Evolutionary conservation across 192 early-diverging fungal genomes (phyloP).

Genomic region (Mortierella antarctica): DNA sequence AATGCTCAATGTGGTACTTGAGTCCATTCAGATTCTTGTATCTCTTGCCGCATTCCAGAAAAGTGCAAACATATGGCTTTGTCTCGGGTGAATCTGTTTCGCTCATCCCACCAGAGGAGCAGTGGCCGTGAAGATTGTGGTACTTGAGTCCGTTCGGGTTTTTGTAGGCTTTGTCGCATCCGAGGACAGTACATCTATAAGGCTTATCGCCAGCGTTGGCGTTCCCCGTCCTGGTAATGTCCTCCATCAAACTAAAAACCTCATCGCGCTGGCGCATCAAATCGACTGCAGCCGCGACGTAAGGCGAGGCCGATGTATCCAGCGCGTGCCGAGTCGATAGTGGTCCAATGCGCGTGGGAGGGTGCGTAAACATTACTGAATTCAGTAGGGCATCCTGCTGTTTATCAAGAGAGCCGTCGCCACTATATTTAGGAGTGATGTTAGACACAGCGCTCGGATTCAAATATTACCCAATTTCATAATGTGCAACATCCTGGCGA

Average conservation of each 20-base stretch:
- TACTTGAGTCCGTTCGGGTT: constrained; percentile 99
- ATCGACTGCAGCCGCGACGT: constrained; percentile 10
- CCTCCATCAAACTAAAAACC: constrained; percentile 29
- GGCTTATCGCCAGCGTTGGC: constrained; percentile 71
- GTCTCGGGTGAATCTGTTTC: constrained; percentile 18
- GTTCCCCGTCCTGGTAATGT: constrained; percentile 19
- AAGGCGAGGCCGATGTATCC: constrained; percentile 3
- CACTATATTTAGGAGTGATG: too few relatives aligned
- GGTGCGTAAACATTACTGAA: too few relatives aligned
- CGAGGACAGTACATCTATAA: constrained; percentile 86
- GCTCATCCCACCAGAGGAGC: constrained; percentile 54
- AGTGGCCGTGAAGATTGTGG: constrained; percentile 97
- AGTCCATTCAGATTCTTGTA: constrained; percentile 87
- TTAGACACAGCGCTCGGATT: too few relatives aligned
- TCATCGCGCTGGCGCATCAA: constrained; percentile 31
- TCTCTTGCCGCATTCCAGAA: constrained; percentile 68
- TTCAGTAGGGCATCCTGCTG: too few relatives aligned
- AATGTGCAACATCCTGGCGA: too few relatives aligned
- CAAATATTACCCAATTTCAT: too few relatives aligned
- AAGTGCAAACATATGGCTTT: constrained; percentile 76
- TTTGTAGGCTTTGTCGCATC: constrained; percentile 97
- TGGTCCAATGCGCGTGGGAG: neutral
- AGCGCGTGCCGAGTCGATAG: neutral
- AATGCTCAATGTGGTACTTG: constrained; percentile 77
- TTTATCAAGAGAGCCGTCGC: too few relatives aligned